Base-by-base conservation (phyloP, 2,329 filamentous ascomycete species). In the Phoma sp. region DNA sequence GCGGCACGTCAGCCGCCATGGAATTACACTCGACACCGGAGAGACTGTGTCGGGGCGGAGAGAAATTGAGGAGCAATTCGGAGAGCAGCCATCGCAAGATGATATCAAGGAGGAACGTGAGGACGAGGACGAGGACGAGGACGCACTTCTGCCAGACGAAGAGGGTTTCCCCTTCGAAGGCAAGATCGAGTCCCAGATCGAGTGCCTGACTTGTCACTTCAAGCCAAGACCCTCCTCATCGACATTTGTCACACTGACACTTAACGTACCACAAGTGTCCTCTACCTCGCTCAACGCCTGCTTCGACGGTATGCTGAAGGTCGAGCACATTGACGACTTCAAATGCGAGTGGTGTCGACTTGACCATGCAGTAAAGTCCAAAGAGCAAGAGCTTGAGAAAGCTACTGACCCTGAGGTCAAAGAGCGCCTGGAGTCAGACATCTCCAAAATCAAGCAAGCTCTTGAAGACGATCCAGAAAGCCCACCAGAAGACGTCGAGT, bases 301-400 rank as follows among this genome's bases (percentile, higher is more conserved):
- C 75, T 95, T 99, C 67, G 95, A 99, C 68, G 90, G 90, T 36
- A 88, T 97, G 76, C 88, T 99, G 64, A 96, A 96, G 77, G 92
- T 91, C 0, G 95, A 99, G 75, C 89, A 92, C 72, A 97, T 99
- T 62, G 94, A 98, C 60, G 95, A 96, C 73, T 99, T 96, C 81
- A 93, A 91, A 65, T 99, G 95, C 78, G 95, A 97, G 68, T 90
- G 88, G 76, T 99, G 95, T 71, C 87, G 92, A 21, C 81, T 99
- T n/a, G 77, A 91, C 38, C 90, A 96, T 73, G 92, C 92, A 4
- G 78, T 91, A 48, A 80, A 86, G 27, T 76, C 83, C 45, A 84
- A 91, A 60, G 79, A 85, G 58, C 78, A 81, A 6, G 86, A 92
- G 60, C 72, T 88, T 31, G 75, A 79, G 31, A 83, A 78, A 21